Percentiles rank a stretch among this genome's conserved stretches.
These are phyloP conservation scores for Mallotus japonicus DNA, from an alignment of 441 rosid species.

Conservation along the genomic window DNA sequence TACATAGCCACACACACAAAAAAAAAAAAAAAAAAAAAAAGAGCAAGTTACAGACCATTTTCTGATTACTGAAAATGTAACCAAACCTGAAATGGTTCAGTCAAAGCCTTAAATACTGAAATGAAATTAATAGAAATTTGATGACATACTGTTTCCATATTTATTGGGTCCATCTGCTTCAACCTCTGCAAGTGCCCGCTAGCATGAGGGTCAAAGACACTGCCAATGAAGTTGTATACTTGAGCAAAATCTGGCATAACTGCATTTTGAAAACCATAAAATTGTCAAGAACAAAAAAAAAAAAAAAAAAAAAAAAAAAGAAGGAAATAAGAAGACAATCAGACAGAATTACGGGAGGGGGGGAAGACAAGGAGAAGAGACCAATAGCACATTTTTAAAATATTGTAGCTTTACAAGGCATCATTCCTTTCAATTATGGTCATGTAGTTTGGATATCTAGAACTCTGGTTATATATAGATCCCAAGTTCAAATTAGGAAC, in stretches of 20 bases:
- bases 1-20: conserved; percentile 18
- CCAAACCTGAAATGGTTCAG: not conserved
- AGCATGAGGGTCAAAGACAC: conserved; percentile 76
- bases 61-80: not conserved
- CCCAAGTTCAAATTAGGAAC: conserved; percentile 14
- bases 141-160: conserved; percentile 73
- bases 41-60: not conserved
- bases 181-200: conserved; percentile 71
- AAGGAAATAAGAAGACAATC: not conserved
- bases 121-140: not conserved
- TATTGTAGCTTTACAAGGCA: not conserved
- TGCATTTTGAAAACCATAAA: conserved; percentile 41
- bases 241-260: conserved; percentile 86
- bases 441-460: not conserved
- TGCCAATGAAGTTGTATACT: conserved; percentile 92
- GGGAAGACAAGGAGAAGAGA: not conserved
- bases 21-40: conserved; percentile 15
- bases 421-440: not conserved
- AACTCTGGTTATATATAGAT: not conserved
- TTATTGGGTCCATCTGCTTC: conserved; percentile 89
- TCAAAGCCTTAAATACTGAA: not conserved
- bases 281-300: not conserved
- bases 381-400: not conserved
- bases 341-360: not conserved
- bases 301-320: not conserved